phyloP scores from a whole-genome alignment of 1,284 basidiomycete genomes.

The Macrocystidia cucumis region DNA sequence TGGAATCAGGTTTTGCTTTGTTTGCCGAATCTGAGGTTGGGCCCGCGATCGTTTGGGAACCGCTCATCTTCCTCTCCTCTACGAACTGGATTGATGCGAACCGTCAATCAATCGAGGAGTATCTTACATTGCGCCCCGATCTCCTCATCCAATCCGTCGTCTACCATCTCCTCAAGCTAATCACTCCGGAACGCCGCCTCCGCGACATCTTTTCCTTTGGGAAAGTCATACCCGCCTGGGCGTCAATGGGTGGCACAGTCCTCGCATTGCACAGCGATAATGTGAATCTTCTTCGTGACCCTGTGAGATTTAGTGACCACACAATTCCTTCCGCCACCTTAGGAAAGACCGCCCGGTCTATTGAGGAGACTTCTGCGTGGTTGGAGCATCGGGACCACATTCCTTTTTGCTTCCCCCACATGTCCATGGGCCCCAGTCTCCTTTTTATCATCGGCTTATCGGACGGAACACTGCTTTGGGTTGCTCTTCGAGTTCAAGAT shows the following conservation, averaged over 20 bases:
- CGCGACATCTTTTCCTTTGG: slow-evolving; percentile 27
- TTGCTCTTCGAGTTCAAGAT: slow-evolving; percentile 29
- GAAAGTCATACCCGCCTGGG: slow-evolving; percentile 22
- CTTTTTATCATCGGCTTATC: slow-evolving; percentile 25
- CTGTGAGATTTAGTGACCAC: slow-evolving; percentile 17
- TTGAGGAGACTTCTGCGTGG: slow-evolving; percentile 22
- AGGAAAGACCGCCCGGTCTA: slow-evolving; percentile 25
- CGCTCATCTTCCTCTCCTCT: slow-evolving; percentile 28
- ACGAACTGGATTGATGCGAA: slow-evolving; percentile 26
- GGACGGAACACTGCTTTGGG: slow-evolving; percentile 26
- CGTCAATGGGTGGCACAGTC: slow-evolving; percentile 22
- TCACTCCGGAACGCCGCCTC: slow-evolving; percentile 19
- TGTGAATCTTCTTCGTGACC: slow-evolving; percentile 17
- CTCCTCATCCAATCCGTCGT: slow-evolving; percentile 19
- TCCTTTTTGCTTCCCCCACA: slow-evolving; percentile 29
- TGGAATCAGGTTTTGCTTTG: slow-evolving; percentile 32
- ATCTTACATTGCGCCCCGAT: slow-evolving; percentile 24
- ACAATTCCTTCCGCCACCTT: slow-evolving; percentile 25
- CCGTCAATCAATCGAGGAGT: slow-evolving; percentile 23
- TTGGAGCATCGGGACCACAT: slow-evolving; percentile 17
- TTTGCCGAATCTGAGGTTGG: slow-evolving; percentile 27
- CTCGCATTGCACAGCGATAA: slow-evolving; percentile 21
- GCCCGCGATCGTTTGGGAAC: slow-evolving; percentile 27
- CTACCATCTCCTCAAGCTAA: slow-evolving; percentile 27
- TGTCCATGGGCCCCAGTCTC: slow-evolving; percentile 29